Percentiles rank a stretch among this genome's conserved stretches.
These are phyloP conservation scores for Rhizophora apiculata DNA, from an alignment of 345 rosid genomes.

Conservation along the genomic window DNA sequence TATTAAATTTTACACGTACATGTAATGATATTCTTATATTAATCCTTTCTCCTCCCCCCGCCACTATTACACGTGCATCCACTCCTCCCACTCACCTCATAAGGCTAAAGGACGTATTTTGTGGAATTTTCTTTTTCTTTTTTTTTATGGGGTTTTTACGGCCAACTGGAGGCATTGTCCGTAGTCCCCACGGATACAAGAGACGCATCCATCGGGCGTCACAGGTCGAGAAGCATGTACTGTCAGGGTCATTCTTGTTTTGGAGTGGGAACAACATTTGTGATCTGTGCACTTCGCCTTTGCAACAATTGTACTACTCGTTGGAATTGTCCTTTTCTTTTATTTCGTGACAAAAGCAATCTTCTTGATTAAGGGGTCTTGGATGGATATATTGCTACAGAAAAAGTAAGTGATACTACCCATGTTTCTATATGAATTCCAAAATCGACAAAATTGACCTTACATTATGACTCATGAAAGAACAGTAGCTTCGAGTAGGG, in stretches of 20 bases:
- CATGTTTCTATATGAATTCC: neutral
- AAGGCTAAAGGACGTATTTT: neutral
- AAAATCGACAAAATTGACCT: neutral
- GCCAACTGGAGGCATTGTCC: conserved; percentile 5
- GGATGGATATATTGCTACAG: neutral
- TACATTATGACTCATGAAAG: neutral
- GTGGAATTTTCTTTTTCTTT: neutral
- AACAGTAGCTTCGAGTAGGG: too few relatives aligned
- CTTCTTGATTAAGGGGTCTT: neutral
- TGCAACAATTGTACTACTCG: neutral
- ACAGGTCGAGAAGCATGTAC: neutral
- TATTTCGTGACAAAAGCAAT: conserved; percentile 2
- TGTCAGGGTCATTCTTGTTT: neutral
- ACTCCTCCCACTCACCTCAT: neutral
- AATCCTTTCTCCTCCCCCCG: neutral
- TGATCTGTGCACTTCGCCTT: too few relatives aligned
- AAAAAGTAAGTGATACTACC: neutral
- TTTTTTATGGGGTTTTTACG: neutral
- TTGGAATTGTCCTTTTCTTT: conserved; percentile 15
- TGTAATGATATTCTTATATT: neutral
- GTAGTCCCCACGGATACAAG: neutral
- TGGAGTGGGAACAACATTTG: neutral
- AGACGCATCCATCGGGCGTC: too few relatives aligned
- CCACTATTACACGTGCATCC: neutral
- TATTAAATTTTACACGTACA: too few relatives aligned